Evolutionary conservation across 225 moss, liverwort and hornwort genomes (phyloP).

Genomic region (Asterella californica): DNA sequence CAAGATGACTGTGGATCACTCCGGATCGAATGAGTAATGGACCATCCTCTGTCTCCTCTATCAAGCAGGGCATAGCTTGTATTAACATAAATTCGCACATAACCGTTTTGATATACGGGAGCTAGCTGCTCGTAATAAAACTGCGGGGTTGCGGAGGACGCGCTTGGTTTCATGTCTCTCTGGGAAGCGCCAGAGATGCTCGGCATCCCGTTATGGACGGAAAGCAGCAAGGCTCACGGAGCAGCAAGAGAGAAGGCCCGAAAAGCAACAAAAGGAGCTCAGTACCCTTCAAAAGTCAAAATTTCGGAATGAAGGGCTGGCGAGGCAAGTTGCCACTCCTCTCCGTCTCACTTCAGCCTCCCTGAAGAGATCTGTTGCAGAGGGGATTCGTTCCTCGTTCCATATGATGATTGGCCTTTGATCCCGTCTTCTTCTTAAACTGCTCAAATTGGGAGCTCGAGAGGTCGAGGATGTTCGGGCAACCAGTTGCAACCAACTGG

Average conservation of each 20-base stretch:
- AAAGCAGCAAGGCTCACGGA: too few species aligned
- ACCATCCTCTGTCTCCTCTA: not conserved
- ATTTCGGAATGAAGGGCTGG: not conserved
- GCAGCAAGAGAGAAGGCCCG: not conserved
- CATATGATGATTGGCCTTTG: too few species aligned
- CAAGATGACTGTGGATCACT: not conserved
- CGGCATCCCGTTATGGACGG: not conserved
- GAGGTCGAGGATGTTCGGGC: too few species aligned
- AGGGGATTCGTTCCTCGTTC: not conserved
- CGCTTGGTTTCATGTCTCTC: not conserved
- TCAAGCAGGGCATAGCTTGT: not conserved
- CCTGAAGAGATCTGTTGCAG: not conserved
- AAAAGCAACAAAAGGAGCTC: not conserved
- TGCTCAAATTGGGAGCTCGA: too few species aligned
- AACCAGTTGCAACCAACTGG: not conserved
- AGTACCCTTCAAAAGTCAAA: not conserved
- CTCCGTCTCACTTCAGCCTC: not conserved
- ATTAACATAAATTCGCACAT: not conserved
- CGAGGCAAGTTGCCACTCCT: not conserved
- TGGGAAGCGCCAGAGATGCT: not conserved
- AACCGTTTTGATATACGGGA: not conserved
- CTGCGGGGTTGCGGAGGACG: not conserved
- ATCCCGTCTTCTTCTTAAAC: too few species aligned
- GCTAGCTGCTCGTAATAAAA: not conserved
- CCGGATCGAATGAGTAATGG: not conserved